Base-by-base conservation (phyloP, 345 rosid species). In the Leavenworthia alabamica region DNA sequence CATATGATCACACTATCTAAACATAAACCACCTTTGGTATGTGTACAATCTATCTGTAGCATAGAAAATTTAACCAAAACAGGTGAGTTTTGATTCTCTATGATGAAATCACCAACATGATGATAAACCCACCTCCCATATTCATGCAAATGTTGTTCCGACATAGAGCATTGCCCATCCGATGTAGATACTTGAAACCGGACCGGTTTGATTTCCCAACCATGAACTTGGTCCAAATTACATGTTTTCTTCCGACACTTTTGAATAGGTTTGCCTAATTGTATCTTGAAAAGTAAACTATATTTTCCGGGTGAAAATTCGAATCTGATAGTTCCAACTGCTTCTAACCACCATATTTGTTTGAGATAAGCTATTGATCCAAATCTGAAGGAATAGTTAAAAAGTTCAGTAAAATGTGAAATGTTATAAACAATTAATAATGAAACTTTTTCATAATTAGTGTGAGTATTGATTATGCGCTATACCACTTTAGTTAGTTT, bases 261-360 rank as follows among this genome's bases (percentile, higher is more conserved):
- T 68, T 57, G 81, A 0, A 74, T 61, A 54, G 86, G 49, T 47
- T 83, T 79, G 3, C 99, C 99, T 31, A 86, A 60, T 35, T 87
- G 82, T 23, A 89, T 77, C 76, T 87, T 81, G 75, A 89, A 93
- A 73, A 80, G 73, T 28, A 93, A n/a, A 73, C 86, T 75, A 29
- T 93, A 89, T 2, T 67, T 77, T 17, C 99, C 97, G 0, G 86
- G 76, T 12, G 92, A 76, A 67, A 86, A 89, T 47, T 83, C 85
- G 58, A 93, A 89, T 56, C 72, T 90, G 6, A 85, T 39, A 49
- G 83, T 81, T 27, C 99, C 99, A 13, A 77, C 82, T 11, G 79
- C 85, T 77, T 93, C 97, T 37, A 83, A 82, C 99, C 99, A 93
- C 99, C 99, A 89, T 23, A 85, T 83, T 79, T 93, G 97, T 67